Evolutionary conservation across 768 basidiomycete species (phyloP), one percentile per base, ranked within the genome.

Genomic region (Kondoa malvinella): DNA sequence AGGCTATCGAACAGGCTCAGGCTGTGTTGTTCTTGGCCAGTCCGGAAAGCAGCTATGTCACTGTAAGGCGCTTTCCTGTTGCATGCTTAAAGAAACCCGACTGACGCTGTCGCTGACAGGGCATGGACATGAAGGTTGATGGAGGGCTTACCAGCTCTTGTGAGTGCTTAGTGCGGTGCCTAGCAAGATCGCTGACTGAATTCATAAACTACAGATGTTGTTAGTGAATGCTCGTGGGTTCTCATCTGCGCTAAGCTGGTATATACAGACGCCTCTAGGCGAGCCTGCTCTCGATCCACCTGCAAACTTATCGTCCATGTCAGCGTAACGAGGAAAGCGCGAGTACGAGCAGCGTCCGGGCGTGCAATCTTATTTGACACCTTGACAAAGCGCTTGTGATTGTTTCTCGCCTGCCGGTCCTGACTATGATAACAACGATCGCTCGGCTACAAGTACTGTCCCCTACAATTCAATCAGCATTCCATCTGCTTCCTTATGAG

Each of bases 11-110:
- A 77, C 82, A 92, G 68, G 95, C 95, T 4, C 87, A 86, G 75
- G 92, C 85, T 31, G 92, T 90, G 25, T 81, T 96, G 29, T 99
- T 97, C 82, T 79, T 91, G 74, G 95, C 92, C 2, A 89, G 88
- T 72, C 88, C 92, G 77, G 95, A 99, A 64, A 92, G 89, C 73
- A 92, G 89, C 77, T 99, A 94, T 76, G 83, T 96, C 76, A 99
- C 92, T 27, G 59, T 64, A 26, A 25, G 57, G 26, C 59, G 57
- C 30, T 62, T 59, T 60, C n/a, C n/a, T n/a, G n/a, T 50, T 12
- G 17, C 4, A 15, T 30, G 26, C 27, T 71, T 65, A 33, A 30
- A 32, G 66, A n/a, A 32, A 15, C 30, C 72, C 32, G 30, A 30
- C 40, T n/a, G 29, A 60, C 16, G n/a, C 32, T 27, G 27, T 21